Evolutionary conservation across 257 asterid genomes (phyloP).

Genomic region (Capsicum rhomboideum): DNA sequence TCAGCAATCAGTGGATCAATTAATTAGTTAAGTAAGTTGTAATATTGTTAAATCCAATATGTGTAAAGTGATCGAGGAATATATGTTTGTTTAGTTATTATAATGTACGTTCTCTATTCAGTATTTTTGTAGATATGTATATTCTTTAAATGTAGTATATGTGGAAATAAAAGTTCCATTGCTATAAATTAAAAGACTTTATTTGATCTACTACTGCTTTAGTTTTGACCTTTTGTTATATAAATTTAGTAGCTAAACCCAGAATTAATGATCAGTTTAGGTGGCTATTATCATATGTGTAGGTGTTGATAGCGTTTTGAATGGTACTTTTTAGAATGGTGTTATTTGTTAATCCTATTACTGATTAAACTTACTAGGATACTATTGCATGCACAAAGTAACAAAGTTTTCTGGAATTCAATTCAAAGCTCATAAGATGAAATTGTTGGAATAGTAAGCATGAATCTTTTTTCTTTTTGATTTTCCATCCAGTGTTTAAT

Average conservation of each 20-base stretch:
- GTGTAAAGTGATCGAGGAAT: not conserved
- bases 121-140: not conserved
- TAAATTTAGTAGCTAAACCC: not conserved
- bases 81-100: not conserved
- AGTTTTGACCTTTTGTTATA: not conserved
- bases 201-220: not conserved
- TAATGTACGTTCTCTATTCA: not conserved
- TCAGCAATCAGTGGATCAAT: not conserved
- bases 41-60: not conserved
- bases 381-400: not conserved
- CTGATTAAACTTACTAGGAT: not conserved
- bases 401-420: not conserved
- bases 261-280: not conserved
- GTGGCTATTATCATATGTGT: not conserved
- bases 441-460: too few species aligned
- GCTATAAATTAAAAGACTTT: not conserved
- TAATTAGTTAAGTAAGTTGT: not conserved
- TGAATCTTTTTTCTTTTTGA: not conserved
- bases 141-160: not conserved
- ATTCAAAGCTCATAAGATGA: too few species aligned
- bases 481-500: too few species aligned
- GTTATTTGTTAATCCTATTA: not conserved
- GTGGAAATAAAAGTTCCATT: not conserved
- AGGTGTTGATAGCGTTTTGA: not conserved
- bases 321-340: not conserved